Evolutionary conservation across 2,329 filamentous ascomycete genomes (phyloP).

Genomic region (Alternaria alternata): DNA sequence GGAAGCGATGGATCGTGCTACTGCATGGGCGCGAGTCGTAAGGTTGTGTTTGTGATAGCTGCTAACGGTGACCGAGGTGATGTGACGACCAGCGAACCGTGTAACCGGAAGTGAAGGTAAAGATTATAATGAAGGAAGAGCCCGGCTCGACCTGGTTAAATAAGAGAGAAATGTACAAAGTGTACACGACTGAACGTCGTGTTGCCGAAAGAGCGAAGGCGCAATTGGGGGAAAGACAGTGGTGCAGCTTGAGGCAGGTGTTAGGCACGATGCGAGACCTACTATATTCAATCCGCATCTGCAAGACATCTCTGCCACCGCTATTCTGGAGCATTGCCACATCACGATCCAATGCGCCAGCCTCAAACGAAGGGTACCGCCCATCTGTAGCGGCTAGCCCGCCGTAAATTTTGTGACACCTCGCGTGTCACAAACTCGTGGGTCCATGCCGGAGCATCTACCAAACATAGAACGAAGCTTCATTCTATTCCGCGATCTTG

Average conservation of each 20-base stretch:
- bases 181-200: conserved; percentile 35
- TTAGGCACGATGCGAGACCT: conserved; percentile 37
- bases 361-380: conserved; percentile 44
- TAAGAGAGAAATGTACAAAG: conserved; percentile 14
- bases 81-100: conserved; percentile 15
- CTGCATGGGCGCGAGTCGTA: conserved; percentile 39
- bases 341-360: conserved; percentile 43
- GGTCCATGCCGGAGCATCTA: conserved; percentile 35
- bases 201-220: conserved; percentile 25
- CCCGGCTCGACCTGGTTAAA: conserved; percentile 40
- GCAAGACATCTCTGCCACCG: conserved; percentile 32
- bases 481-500: conserved; percentile 27
- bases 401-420: conserved; percentile 38
- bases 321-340: conserved; percentile 36
- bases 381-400: conserved; percentile 45
- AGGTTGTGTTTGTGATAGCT: conserved; percentile 23
- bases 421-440: conserved; percentile 43
- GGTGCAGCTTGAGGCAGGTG: conserved; percentile 33
- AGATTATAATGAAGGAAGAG: conserved; percentile 38
- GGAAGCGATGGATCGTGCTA: conserved; percentile 35
- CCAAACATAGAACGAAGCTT: conserved; percentile 40
- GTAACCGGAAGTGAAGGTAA: conserved; percentile 23
- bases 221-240: conserved; percentile 21
- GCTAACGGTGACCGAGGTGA: conserved; percentile 20
- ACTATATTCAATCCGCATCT: conserved; percentile 47